Evolutionary conservation across 768 basidiomycete species (phyloP).

Genomic region (Hygrophorus russula): DNA sequence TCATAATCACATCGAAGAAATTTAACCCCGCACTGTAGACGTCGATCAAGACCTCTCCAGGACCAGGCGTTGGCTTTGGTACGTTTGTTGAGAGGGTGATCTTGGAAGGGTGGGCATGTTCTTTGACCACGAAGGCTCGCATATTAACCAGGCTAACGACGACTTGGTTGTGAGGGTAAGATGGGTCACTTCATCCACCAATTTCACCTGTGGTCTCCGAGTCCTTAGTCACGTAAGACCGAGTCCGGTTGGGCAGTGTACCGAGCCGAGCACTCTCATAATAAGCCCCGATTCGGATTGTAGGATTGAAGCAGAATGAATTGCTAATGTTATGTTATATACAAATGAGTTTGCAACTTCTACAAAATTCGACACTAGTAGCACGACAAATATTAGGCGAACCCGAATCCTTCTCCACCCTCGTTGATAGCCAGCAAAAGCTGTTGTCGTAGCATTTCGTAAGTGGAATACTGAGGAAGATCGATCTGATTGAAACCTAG

Average conservation of each 20-base stretch:
- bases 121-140: slow-evolving; percentile 68
- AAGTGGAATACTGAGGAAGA: slow-evolving; percentile 88
- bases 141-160: slow-evolving; percentile 26
- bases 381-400: slow-evolving; percentile 20
- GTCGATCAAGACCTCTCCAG: slow-evolving; percentile 59
- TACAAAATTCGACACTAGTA: slow-evolving; percentile 5
- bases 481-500: slow-evolving; percentile 92
- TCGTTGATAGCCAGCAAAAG: slow-evolving; percentile 89
- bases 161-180: neutral
- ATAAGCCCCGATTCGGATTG: too few species aligned
- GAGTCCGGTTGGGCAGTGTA: too few species aligned
- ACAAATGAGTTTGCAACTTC: slow-evolving; percentile 14
- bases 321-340: slow-evolving; percentile 12
- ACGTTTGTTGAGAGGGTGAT: slow-evolving; percentile 41
- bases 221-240: too few species aligned
- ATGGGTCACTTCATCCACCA: neutral
- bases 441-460: slow-evolving; percentile 92
- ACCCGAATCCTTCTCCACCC: slow-evolving; percentile 93
- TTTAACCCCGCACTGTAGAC: slow-evolving; percentile 68
- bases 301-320: too few species aligned
- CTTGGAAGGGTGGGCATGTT: slow-evolving; percentile 59
- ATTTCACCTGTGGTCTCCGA: too few species aligned
- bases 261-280: too few species aligned
- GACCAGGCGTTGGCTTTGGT: slow-evolving; percentile 42
- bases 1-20: slow-evolving; percentile 52